Evolutionary conservation across 140 eudicot species (phyloP), one percentile per base, ranked within the genome.

Genomic region (Erigeron philadelphicus): DNA sequence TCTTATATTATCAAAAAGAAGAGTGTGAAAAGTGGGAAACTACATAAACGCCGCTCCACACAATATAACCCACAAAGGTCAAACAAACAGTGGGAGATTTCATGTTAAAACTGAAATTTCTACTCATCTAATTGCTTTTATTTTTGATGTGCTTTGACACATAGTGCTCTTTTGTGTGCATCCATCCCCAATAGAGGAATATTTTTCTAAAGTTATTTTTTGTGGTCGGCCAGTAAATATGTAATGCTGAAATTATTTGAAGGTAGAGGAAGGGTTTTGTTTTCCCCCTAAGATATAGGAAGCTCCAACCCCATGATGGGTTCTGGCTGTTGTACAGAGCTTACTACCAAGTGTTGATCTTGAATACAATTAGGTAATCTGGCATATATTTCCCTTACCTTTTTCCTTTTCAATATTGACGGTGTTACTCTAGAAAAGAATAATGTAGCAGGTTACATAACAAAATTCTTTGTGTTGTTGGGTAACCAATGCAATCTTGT

Each of bases 51-150:
- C n/a, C n/a, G n/a, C n/a, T n/a, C n/a, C n/a, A n/a, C n/a, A n/a
- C n/a, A n/a, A n/a, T n/a, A n/a, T n/a, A n/a, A n/a, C n/a, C n/a
- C n/a, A n/a, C n/a, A n/a, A n/a, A n/a, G n/a, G n/a, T n/a, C n/a
- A n/a, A n/a, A n/a, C n/a, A n/a, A n/a, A n/a, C n/a, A n/a, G n/a
- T n/a, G n/a, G 80, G 47, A 31, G 73, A 44, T 46, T 68, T 47
- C 61, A 68, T 48, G 52, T 48, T 66, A 58, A 67, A 49, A 46
- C n/a, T 75, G 78, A 69, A 74, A 61, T 74, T 57, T 9, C 38
- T 74, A 73, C 75, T 64, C 79, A 62, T 73, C 79, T 61, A 58
- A 73, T 80, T 73, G 81, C 79, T 47, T 49, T 52, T 56, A 57
- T 64, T 64, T 73, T 63, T 73, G 79, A 19, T 75, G 73, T 61